Percentiles rank a stretch among this genome's conserved stretches.
Conservation (phyloP, 1,139 yeast species). For the Candida tunisiensis region DNA sequence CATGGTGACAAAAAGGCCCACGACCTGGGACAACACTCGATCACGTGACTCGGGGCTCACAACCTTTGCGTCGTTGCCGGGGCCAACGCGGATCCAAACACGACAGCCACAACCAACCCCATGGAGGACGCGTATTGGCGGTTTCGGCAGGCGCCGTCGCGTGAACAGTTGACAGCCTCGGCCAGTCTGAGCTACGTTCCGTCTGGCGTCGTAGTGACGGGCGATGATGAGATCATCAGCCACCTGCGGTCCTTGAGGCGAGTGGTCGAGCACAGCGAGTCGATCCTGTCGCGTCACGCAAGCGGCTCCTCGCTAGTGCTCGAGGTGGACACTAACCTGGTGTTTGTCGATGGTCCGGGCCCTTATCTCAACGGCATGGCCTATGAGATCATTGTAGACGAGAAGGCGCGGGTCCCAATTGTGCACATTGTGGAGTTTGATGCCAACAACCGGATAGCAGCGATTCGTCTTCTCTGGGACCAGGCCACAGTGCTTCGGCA, state of each 20-base stretch:
- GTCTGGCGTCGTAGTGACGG: constrained; percentile 8
- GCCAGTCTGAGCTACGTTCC: constrained; percentile 9
- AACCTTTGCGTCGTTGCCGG: neutral
- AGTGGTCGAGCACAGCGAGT: constrained; percentile 9
- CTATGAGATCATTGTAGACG: constrained; percentile 12
- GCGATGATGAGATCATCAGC: constrained; percentile 7
- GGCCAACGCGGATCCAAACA: neutral
- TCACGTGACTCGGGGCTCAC: neutral
- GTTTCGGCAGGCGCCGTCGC: constrained; percentile 7
- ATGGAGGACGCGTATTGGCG: constrained; percentile 2
- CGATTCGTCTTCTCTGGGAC: constrained; percentile 13
- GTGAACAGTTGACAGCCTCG: constrained; percentile 4
- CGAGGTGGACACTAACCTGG: constrained; percentile 11
- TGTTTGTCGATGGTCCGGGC: constrained; percentile 13
- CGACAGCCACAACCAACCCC: neutral
- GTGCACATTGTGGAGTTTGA: constrained; percentile 11
- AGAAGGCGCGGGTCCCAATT: constrained; percentile 9
- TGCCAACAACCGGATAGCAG: constrained; percentile 5
- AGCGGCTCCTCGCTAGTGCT: constrained; percentile 8
- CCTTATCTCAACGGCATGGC: constrained; percentile 13
- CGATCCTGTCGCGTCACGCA: constrained; percentile 7
- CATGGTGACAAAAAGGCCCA: neutral
- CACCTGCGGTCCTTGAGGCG: constrained; percentile 7
- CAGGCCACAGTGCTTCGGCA: constrained; percentile 16
- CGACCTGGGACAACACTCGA: neutral